phyloP scores from a whole-genome alignment of 176 grass and related monocot species.

The Musa troglodytarum region DNA sequence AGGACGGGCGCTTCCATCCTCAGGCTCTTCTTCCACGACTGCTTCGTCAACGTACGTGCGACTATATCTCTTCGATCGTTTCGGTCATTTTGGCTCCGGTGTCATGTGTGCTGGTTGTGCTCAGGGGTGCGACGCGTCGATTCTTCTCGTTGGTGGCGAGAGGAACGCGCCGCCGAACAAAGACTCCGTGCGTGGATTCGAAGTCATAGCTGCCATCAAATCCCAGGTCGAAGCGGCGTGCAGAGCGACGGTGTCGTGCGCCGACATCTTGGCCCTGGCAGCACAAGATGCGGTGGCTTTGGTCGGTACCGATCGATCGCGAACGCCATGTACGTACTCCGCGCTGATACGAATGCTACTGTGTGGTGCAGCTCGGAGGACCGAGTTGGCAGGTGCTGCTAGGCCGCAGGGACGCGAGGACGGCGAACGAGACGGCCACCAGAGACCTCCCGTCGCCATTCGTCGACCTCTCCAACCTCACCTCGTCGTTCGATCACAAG shows the following conservation, averaged over 20 bases:
- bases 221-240: background rate
- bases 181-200: background rate
- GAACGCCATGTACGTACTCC: background rate
- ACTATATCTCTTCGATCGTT: background rate
- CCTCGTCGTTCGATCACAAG: background rate
- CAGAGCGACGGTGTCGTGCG: slow-evolving; percentile 22
- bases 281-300: background rate
- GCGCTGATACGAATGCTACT: background rate
- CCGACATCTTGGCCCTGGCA: background rate
- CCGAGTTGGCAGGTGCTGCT: background rate
- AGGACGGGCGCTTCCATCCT: slow-evolving; percentile 32
- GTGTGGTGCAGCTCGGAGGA: background rate
- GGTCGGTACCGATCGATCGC: background rate
- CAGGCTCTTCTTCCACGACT: slow-evolving; percentile 17
- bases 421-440: background rate
- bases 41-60: background rate
- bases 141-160: background rate
- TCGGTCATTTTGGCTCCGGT: background rate
- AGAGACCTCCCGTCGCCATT: background rate
- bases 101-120: background rate
- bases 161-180: background rate
- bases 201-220: background rate
- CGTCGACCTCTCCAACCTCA: background rate
- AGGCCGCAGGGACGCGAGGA: background rate
- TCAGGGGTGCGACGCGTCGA: background rate